phyloP scores from a whole-genome alignment of 768 basidiomycete species.

The Gymnopilus junonius region DNA sequence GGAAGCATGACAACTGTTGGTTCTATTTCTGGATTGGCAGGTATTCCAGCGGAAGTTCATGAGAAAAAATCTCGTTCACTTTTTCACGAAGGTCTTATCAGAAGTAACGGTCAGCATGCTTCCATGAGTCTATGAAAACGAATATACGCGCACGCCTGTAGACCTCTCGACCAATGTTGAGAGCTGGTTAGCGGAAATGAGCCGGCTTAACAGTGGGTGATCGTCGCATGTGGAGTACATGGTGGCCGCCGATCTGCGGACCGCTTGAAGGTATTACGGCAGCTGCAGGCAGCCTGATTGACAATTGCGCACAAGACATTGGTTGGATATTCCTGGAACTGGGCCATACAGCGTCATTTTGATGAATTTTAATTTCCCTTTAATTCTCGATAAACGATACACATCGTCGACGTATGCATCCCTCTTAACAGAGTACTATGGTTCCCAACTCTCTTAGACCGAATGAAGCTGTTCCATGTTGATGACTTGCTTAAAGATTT shows the following conservation, averaged over 20 bases:
- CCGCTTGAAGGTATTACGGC: background rate
- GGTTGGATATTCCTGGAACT: too few relatives aligned
- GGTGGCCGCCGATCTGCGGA: background rate
- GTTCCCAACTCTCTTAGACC: slow-evolving; percentile 21
- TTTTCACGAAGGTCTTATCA: slow-evolving; percentile 7
- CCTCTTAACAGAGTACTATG: too few relatives aligned
- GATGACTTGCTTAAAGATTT: slow-evolving; percentile 63
- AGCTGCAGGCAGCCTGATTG: too few relatives aligned
- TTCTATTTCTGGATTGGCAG: slow-evolving; percentile 3
- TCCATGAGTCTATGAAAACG: background rate
- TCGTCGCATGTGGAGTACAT: background rate
- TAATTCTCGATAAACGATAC: too few relatives aligned
- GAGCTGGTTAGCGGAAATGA: background rate
- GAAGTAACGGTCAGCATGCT: slow-evolving; percentile 5
- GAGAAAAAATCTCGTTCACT: background rate
- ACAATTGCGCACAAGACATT: background rate
- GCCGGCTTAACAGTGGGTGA: background rate
- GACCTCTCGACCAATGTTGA: background rate
- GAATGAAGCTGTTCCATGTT: slow-evolving; percentile 57
- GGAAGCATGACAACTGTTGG: background rate
- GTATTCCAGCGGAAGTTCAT: background rate
- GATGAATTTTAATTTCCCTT: background rate
- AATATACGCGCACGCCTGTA: background rate
- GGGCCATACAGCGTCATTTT: too few relatives aligned
- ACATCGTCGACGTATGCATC: too few relatives aligned